These are phyloP conservation scores for Metroxylon sagu DNA, from an alignment of 176 grass and related monocot species.

Conservation along the genomic window DNA sequence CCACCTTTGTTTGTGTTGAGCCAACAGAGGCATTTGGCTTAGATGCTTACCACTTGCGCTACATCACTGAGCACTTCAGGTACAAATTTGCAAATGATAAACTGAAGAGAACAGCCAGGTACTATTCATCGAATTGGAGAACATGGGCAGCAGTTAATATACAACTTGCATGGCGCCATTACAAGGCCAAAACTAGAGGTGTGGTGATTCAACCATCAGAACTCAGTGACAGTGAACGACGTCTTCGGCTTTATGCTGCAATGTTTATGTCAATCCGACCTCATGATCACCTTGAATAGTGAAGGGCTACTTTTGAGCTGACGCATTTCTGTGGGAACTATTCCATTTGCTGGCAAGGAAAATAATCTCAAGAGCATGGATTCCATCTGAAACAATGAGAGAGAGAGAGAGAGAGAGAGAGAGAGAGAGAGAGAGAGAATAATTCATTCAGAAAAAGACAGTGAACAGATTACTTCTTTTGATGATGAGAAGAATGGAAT, in stretches of 20 bases:
- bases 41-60: slow-evolving; percentile 61
- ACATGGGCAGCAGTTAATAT: slow-evolving; percentile 97
- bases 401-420: too few species aligned
- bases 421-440: too few species aligned
- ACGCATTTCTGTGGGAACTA: too few species aligned
- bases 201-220: slow-evolving; percentile 5
- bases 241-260: slow-evolving; percentile 69
- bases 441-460: too few species aligned
- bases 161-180: slow-evolving; percentile 84
- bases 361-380: too few species aligned
- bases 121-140: slow-evolving; percentile 94
- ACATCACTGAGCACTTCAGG: slow-evolving; percentile 97
- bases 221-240: slow-evolving; percentile 42
- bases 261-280: slow-evolving; percentile 98
- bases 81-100: slow-evolving; percentile 92
- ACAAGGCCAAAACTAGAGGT: slow-evolving; percentile 35
- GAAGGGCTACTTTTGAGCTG: too few species aligned
- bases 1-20: slow-evolving; percentile 77
- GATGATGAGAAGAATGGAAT: too few species aligned
- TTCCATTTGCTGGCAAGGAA: too few species aligned
- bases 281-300: slow-evolving; percentile 88
- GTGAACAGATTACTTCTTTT: too few species aligned
- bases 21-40: slow-evolving; percentile 70
- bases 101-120: slow-evolving; percentile 73
- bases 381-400: too few species aligned